Evolutionary conservation across 108 stramenopile genomes (phyloP).

Genomic region (Skeletonema potamos): DNA sequence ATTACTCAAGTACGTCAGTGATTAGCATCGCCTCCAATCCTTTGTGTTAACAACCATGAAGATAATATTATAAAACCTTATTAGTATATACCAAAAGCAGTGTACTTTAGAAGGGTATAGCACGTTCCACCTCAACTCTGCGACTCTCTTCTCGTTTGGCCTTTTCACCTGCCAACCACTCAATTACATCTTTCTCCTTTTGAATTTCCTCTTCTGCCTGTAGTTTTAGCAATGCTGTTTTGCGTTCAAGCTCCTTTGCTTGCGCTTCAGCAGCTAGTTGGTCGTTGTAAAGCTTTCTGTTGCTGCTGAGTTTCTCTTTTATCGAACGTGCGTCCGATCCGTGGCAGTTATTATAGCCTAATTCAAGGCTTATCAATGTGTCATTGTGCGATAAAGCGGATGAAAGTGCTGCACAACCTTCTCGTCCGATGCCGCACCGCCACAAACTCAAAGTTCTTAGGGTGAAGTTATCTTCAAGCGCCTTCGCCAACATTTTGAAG

Average conservation of each 20-base stretch:
- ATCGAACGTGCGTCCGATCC: slow-evolving; percentile 6
- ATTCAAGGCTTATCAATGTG: slow-evolving; percentile 27
- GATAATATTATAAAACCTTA: too few species aligned
- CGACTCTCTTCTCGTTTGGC: slow-evolving; percentile 15
- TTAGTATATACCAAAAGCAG: too few species aligned
- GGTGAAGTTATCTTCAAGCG: slow-evolving; percentile 15
- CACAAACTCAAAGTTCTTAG: slow-evolving; percentile 33
- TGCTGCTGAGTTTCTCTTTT: slow-evolving; percentile 4
- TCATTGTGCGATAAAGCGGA: slow-evolving; percentile 25
- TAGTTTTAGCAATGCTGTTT: background rate
- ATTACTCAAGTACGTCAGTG: too few species aligned
- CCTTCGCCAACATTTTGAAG: slow-evolving; percentile 25
- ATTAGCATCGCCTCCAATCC: too few species aligned
- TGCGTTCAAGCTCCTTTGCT: slow-evolving; percentile 1
- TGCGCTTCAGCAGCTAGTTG: slow-evolving; percentile 7
- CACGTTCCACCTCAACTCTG: slow-evolving; percentile 11
- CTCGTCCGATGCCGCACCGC: slow-evolving; percentile 34
- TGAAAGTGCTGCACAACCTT: slow-evolving; percentile 21
- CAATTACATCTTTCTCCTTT: slow-evolving; percentile 12
- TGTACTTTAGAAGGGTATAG: too few species aligned
- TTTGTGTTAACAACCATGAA: too few species aligned
- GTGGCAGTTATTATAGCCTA: slow-evolving; percentile 41
- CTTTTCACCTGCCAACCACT: slow-evolving; percentile 36
- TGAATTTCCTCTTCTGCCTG: background rate
- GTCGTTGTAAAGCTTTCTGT: slow-evolving; percentile 1